A percentile compares a stretch with the other conserved stretches of the same genome.
Evolutionary conservation across 305 asterid species (phyloP).

Genomic region (Lippia alba): DNA sequence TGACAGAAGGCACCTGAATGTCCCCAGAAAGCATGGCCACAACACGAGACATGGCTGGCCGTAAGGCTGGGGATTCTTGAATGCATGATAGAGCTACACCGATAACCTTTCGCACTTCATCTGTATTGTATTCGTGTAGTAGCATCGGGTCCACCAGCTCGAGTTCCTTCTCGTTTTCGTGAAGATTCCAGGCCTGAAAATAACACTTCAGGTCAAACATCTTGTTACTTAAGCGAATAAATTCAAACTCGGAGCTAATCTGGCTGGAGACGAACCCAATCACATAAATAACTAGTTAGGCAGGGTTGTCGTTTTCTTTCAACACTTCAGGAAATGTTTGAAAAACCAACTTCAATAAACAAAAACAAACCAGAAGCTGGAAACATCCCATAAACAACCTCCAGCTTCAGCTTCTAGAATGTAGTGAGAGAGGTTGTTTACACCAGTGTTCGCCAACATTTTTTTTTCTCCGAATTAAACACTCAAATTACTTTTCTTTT

Average conservation of each 20-base stretch:
- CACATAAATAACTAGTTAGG: background rate
- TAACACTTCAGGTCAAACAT: background rate
- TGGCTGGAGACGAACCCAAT: background rate
- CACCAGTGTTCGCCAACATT: no score
- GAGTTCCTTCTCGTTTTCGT: conserved; percentile 52
- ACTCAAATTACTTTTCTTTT: no score
- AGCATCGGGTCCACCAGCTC: conserved; percentile 65
- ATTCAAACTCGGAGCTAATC: background rate
- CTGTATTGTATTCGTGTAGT: conserved; percentile 41
- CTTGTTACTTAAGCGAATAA: background rate
- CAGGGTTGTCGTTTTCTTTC: no score
- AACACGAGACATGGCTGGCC: conserved; percentile 90
- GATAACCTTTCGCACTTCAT: conserved; percentile 63
- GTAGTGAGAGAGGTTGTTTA: no score
- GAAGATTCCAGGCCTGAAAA: conserved; percentile 83
- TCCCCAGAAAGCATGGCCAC: conserved; percentile 91
- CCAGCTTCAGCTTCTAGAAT: no score
- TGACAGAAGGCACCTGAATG: conserved; percentile 54
- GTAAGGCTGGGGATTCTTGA: conserved; percentile 69
- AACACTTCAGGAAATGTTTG: no score
- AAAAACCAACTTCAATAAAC: no score
- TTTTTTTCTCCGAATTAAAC: no score
- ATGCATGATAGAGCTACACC: conserved; percentile 82
- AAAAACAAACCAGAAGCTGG: no score
- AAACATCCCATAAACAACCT: no score